These are phyloP conservation scores for Coprinopsis marcescibilis DNA, from an alignment of 768 basidiomycete genomes.

Conservation along the genomic window DNA sequence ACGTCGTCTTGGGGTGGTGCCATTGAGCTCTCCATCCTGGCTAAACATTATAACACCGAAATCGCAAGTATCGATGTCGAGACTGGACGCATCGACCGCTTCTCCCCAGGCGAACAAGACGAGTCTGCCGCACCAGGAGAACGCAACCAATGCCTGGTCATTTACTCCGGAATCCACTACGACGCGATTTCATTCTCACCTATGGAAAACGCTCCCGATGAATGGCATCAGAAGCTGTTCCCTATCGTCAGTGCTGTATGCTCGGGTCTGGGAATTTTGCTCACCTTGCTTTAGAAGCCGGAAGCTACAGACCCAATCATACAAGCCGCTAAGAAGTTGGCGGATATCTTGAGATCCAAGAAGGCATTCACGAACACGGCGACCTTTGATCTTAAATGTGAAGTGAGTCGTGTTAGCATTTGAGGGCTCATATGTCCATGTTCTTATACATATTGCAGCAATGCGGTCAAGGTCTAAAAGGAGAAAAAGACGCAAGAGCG, in stretches of 20 bases:
- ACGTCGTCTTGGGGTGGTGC: constrained; percentile 92
- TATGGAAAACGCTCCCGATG: constrained; percentile 62
- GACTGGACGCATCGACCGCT: constrained; percentile 83
- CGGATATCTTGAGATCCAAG: constrained; percentile 63
- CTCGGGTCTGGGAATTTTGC: no score
- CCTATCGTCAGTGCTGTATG: constrained; percentile 47
- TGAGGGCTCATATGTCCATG: no score
- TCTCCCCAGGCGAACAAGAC: no score
- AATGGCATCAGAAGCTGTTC: constrained; percentile 89
- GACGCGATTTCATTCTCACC: constrained; percentile 87
- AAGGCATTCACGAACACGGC: constrained; percentile 88
- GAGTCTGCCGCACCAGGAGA: constrained; percentile 31
- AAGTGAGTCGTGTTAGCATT: constrained; percentile 40
- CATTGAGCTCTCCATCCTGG: constrained; percentile 85
- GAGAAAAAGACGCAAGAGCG: constrained; percentile 87
- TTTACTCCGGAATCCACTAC: constrained; percentile 97
- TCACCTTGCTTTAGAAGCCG: no score
- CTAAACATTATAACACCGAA: constrained; percentile 76
- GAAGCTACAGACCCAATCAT: constrained; percentile 48
- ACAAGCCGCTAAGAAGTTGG: constrained; percentile 63
- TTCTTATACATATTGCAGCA: constrained; percentile 47
- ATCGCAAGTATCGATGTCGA: constrained; percentile 91
- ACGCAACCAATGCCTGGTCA: constrained; percentile 57
- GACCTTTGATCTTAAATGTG: constrained; percentile 87
- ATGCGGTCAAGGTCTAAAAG: constrained; percentile 82